These are phyloP conservation scores for Scopulariopsis brevicaulis DNA, from an alignment of 2,329 filamentous ascomycete species.

Conservation along the genomic window DNA sequence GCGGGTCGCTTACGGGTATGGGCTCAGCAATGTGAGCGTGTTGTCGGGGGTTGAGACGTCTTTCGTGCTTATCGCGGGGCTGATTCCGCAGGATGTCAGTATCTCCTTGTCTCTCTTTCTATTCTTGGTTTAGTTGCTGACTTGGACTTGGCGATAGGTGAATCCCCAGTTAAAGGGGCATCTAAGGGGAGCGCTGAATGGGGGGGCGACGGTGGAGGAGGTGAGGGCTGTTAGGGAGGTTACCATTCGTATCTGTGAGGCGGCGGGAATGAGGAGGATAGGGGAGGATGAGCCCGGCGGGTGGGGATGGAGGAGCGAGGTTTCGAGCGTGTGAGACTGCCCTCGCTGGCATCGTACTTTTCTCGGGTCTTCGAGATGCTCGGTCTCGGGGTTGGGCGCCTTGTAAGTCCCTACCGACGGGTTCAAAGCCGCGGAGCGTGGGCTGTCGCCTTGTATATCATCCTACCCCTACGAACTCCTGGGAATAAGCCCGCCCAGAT, in stretches of 20 bases:
- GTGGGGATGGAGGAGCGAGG: constrained; percentile 33
- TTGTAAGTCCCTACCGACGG: not conserved
- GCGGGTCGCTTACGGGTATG: constrained; percentile 34
- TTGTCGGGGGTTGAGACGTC: constrained; percentile 34
- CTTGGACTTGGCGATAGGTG: constrained; percentile 17
- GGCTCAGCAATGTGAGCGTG: constrained; percentile 34
- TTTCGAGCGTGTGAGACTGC: constrained; percentile 24
- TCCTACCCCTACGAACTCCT: not conserved
- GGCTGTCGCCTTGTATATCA: not conserved
- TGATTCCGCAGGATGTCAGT: constrained; percentile 39
- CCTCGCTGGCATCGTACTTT: not conserved
- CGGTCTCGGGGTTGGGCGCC: not conserved
- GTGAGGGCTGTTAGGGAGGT: constrained; percentile 34
- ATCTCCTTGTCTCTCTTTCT: not conserved
- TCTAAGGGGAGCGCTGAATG: constrained; percentile 35
- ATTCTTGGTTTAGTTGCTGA: not conserved
- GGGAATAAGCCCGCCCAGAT: not conserved
- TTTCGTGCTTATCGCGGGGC: constrained; percentile 34
- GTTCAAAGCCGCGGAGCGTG: not conserved
- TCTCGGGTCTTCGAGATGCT: not conserved
- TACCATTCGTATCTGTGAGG: constrained; percentile 32
- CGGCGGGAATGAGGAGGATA: constrained; percentile 31
- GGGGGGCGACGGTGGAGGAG: constrained; percentile 33
- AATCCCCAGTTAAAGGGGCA: constrained; percentile 43
- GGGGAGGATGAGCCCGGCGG: constrained; percentile 19